phyloP scores from a whole-genome alignment of 495 filamentous ascomycete genomes.

The Penicillium longicatenatum region DNA sequence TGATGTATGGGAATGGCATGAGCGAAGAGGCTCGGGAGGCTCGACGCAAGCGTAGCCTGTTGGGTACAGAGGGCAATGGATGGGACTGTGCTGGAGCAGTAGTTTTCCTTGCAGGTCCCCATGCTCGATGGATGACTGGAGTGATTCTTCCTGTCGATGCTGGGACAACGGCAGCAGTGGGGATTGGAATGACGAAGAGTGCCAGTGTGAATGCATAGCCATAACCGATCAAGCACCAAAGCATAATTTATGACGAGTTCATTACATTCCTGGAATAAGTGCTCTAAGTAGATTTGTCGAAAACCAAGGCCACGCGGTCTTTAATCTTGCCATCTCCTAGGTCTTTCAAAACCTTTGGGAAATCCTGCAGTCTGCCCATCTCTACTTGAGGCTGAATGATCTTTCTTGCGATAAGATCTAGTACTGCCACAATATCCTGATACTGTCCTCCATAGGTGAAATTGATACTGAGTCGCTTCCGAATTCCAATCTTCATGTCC shows the following conservation, averaged over 20 bases:
- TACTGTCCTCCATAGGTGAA: slow-evolving; percentile 30
- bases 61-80: slow-evolving; percentile 56
- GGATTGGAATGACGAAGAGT: slow-evolving; percentile 31
- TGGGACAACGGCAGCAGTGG: slow-evolving; percentile 43
- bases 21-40: slow-evolving; percentile 48
- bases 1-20: slow-evolving; percentile 58
- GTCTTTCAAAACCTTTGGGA: slow-evolving; percentile 22
- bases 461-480: slow-evolving; percentile 26
- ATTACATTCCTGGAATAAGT: background rate
- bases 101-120: slow-evolving; percentile 46
- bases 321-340: slow-evolving; percentile 20
- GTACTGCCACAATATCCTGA: slow-evolving; percentile 22
- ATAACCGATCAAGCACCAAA: background rate
- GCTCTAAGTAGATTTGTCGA: background rate
- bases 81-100: slow-evolving; percentile 50
- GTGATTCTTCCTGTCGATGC: slow-evolving; percentile 51
- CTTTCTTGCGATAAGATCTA: slow-evolving; percentile 20
- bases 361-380: slow-evolving; percentile 14
- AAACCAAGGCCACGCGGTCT: slow-evolving; percentile 20
- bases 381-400: slow-evolving; percentile 22
- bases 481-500: slow-evolving; percentile 30
- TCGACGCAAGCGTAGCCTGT: slow-evolving; percentile 49
- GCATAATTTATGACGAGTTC: background rate
- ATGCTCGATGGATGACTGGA: slow-evolving; percentile 54
- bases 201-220: slow-evolving; percentile 29